phyloP scores from a whole-genome alignment of 306 rosid species.

The Prunus padus region DNA sequence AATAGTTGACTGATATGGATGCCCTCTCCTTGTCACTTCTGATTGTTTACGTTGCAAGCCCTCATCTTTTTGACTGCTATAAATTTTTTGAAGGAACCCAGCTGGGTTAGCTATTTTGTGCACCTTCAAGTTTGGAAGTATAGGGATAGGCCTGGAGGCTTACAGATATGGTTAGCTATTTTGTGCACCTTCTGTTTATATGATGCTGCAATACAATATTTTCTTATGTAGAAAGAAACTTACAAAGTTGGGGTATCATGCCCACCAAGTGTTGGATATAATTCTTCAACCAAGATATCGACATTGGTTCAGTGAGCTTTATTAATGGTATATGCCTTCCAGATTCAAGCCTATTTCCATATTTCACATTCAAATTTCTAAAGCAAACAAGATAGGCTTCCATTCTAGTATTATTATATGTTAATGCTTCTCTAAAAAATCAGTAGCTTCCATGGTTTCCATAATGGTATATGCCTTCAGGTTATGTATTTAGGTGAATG shows the following conservation, averaged over 20 bases:
- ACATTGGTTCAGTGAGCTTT: no score
- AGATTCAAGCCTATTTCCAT: no score
- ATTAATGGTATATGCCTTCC: no score
- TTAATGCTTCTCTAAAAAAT: no score
- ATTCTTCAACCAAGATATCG: no score
- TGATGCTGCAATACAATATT: neutral
- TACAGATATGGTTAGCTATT: slow-evolving; percentile 67
- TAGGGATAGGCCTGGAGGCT: slow-evolving; percentile 91
- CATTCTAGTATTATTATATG: no score
- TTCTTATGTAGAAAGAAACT: slow-evolving; percentile 11
- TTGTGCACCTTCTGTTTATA: neutral
- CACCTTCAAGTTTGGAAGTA: slow-evolving; percentile 84
- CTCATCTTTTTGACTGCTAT: neutral
- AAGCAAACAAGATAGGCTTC: no score
- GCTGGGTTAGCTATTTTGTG: slow-evolving; percentile 90
- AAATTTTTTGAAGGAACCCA: slow-evolving; percentile 66
- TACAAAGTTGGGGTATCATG: neutral
- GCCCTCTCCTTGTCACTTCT: neutral
- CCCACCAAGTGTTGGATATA: no score
- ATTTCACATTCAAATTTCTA: no score
- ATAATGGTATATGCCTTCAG: no score
- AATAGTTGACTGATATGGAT: slow-evolving; percentile 76
- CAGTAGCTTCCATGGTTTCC: no score
- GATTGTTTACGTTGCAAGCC: neutral
- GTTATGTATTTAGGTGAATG: no score